phyloP scores from a whole-genome alignment of 108 stramenopile genomes.

The Discostella pseudostelligera region DNA sequence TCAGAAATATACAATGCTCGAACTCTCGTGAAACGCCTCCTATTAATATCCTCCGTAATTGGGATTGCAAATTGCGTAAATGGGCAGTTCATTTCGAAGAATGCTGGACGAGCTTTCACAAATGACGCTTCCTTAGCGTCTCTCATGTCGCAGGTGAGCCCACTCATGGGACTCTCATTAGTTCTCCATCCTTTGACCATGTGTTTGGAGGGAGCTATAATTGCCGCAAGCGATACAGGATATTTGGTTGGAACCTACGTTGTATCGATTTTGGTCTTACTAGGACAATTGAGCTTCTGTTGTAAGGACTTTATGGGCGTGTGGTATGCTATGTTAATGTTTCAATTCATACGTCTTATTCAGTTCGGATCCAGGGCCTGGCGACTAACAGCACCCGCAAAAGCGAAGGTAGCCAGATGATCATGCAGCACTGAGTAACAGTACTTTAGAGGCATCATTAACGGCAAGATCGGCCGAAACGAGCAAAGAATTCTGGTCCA shows the following conservation, averaged over 20 bases:
- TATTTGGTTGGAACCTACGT: slow-evolving; percentile 64
- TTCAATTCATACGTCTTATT: slow-evolving; percentile 63
- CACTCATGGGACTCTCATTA: slow-evolving; percentile 45
- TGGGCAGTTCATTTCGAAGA: slow-evolving; percentile 56
- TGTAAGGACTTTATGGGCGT: slow-evolving; percentile 56
- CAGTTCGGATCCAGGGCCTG: slow-evolving; percentile 46
- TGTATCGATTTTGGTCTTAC: slow-evolving; percentile 47
- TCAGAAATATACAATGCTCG: slow-evolving; percentile 11
- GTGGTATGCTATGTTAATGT: slow-evolving; percentile 66
- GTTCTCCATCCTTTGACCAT: slow-evolving; percentile 79
- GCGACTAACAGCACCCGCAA: slow-evolving; percentile 15
- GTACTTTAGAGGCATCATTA: slow-evolving; percentile 2
- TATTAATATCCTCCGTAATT: slow-evolving; percentile 22
- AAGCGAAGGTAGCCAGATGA: not conserved
- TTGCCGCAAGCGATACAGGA: slow-evolving; percentile 61
- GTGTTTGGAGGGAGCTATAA: slow-evolving; percentile 71
- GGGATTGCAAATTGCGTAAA: slow-evolving; percentile 30
- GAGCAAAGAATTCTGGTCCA: slow-evolving; percentile 29
- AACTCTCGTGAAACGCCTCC: slow-evolving; percentile 36
- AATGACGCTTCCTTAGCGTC: slow-evolving; percentile 49
- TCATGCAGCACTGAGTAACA: not conserved
- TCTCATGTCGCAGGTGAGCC: slow-evolving; percentile 46
- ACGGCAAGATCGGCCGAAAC: slow-evolving; percentile 26
- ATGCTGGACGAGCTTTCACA: slow-evolving; percentile 43
- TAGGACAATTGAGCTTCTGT: slow-evolving; percentile 47